Percentiles rank a stretch among this genome's conserved stretches.
phyloP scores from a whole-genome alignment of 768 basidiomycete species.

The Russula foetens region DNA sequence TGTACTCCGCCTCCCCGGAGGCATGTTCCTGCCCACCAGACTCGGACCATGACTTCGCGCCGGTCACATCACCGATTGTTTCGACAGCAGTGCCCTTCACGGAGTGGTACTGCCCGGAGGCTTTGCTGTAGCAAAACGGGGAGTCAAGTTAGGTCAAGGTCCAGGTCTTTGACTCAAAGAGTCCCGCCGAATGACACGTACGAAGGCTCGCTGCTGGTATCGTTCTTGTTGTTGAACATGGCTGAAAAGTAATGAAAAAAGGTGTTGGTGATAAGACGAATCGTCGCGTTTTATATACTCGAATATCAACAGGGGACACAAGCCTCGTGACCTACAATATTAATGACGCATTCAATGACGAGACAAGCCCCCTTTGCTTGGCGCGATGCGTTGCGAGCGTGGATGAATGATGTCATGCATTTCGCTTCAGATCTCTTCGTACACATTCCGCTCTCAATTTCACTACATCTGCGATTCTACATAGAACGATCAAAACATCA shows the following conservation, averaged over 20 bases:
- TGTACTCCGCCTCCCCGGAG: constrained; percentile 40
- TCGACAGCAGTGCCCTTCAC: constrained; percentile 33
- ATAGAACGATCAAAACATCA: background rate
- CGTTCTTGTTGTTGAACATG: constrained; percentile 16
- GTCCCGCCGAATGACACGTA: background rate
- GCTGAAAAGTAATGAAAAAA: background rate
- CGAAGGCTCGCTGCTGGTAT: constrained; percentile 9
- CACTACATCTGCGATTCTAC: background rate
- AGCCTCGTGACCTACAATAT: background rate
- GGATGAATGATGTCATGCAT: constrained; percentile 9
- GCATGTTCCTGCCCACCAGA: constrained; percentile 44
- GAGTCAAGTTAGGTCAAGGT: background rate
- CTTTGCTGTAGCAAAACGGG: constrained; percentile 23
- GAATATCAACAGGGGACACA: background rate
- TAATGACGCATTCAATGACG: constrained; percentile 17
- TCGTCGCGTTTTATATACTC: constrained; percentile 2
- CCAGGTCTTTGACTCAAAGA: too few relatives aligned
- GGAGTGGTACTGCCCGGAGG: constrained; percentile 34
- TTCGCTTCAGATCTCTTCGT: background rate
- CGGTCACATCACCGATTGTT: constrained; percentile 37
- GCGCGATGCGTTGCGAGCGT: background rate
- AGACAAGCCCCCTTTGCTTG: background rate
- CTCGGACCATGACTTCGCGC: constrained; percentile 34
- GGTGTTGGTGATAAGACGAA: background rate
- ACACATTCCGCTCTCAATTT: background rate